Evolutionary conservation across 352 stramenopile species (phyloP), one percentile per base, ranked within the genome.

Genomic region (Pythium inflatum): DNA sequence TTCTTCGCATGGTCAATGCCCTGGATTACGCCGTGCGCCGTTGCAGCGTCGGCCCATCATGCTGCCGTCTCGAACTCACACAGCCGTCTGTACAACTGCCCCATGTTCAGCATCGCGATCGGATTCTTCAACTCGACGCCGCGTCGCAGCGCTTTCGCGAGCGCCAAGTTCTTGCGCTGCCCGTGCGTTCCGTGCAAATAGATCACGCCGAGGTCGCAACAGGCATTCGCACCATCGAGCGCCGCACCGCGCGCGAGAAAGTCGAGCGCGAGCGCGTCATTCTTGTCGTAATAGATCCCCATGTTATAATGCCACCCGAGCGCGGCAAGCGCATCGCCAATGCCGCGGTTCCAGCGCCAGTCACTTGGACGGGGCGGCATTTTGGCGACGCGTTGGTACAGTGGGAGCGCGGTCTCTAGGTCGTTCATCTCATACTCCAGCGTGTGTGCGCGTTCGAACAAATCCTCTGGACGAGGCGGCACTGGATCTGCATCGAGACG

Each of bases 361-460:
- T 27, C 27, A 14, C 14, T 13, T n/a, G 2, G 25, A 14, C 31
- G 30, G 6, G 53, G 45, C 31, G 53, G 53, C n/a, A 60, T 60
- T 33, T 46, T 60, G 53, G 53, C 20, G 18, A 33, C 33, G 12
- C n/a, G 18, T 20, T 60, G 31, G 33, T 60, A 60, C 9, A 43
- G 12, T n/a, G 16, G 7, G 20, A 60, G 5, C 31, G 53, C 53
- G 9, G 30, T n/a, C 0, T 12, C 20, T 12, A 43, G 1, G 20
- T 60, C 53, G 18, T 16, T 13, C 11, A 2, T 0, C 3, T 24
- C 48, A 3, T 56, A 16, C 20, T 60, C 53, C 14, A 46, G 31
- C 4, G 8, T 7, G 0, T 24, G 31, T 20, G 31, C 53, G 18
- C 40, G 18, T 12, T 60, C 31, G 18, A 38, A 24, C 3, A 25